Evolutionary conservation across 495 filamentous ascomycete genomes (phyloP), one percentile per base, ranked within the genome.

Genomic region (Elasticomyces elasticus): DNA sequence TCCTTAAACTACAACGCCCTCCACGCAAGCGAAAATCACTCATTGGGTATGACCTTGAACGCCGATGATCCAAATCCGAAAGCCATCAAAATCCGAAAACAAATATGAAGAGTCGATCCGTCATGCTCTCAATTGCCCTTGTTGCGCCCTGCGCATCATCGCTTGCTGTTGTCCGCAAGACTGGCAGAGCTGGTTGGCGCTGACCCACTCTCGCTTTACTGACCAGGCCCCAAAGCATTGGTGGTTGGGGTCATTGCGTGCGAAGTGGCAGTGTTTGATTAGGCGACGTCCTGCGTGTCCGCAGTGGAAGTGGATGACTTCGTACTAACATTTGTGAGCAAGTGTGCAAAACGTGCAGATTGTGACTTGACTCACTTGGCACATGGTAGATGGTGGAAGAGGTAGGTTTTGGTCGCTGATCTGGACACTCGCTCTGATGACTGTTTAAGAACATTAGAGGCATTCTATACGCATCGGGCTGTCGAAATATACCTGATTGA

Each of bases 241-340:
- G 61, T 86, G 81, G 43, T 74, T 67, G 1, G 79, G 76, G 61
- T 85, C 77, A 65, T 82, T 83, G 25, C 84, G 77, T 7, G 83
- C 82, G 51, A 76, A 77, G 64, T 88, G 83, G 68, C 84, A 88
- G 65, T 84, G 74, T 23, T 77, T 77, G 62, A 80, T 78, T 24
- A 84, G 66, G 10, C 77, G 76, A 19, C 69, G 64, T 9, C 62
- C 62, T 13, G 69, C 71, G 64, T 85, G 81, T 4, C 69, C 68
- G 67, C 84, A 87, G 51, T 70, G 65, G 57, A 78, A 87, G 53
- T 72, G 54, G 55, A 84, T 80, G 52, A 76, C 75, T 58, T 87
- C 83, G 58, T 71, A 85, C 60, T 83, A 76, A 37, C 20, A 20
- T 9, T 43, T 20, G 45, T 56, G 7, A 49, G 53, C 31, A 4